phyloP scores from a whole-genome alignment of 2,329 filamentous ascomycete genomes.

The Lojkania enalia region DNA sequence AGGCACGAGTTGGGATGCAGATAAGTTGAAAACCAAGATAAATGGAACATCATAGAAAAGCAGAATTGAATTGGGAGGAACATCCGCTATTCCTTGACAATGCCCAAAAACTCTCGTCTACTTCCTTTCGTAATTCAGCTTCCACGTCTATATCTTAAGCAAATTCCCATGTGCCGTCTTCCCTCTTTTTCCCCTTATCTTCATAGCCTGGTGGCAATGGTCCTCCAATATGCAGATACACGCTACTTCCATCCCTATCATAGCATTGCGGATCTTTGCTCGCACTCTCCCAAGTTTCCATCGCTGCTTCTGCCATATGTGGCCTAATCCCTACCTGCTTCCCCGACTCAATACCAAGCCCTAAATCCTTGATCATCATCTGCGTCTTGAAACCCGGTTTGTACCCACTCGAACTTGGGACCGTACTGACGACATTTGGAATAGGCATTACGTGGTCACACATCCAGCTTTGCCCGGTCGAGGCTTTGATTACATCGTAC shows the following conservation, averaged over 20 bases:
- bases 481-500: conserved; percentile 34
- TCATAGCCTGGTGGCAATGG: conserved; percentile 29
- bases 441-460: conserved; percentile 40
- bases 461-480: conserved; percentile 40
- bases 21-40: conserved; percentile 12
- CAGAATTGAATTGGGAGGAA: too few relatives aligned
- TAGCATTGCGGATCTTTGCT: conserved; percentile 26
- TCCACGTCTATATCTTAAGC: conserved; percentile 5
- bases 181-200: conserved; percentile 26
- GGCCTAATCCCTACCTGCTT: conserved; percentile 30
- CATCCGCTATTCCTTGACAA: too few relatives aligned
- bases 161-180: conserved; percentile 33
- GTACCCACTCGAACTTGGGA: conserved; percentile 39
- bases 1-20: conserved; percentile 20
- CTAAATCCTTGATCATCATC: conserved; percentile 42
- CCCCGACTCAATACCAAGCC: conserved; percentile 32
- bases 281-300: conserved; percentile 32
- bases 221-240: conserved; percentile 38
- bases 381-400: conserved; percentile 39
- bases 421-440: conserved; percentile 36
- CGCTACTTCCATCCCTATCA: conserved; percentile 36
- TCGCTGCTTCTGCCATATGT: conserved; percentile 33
- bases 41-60: not conserved
- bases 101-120: too few relatives aligned
- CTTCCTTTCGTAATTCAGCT: not conserved